phyloP scores from a whole-genome alignment of 768 basidiomycete genomes.

The Lenzites betulinus region DNA sequence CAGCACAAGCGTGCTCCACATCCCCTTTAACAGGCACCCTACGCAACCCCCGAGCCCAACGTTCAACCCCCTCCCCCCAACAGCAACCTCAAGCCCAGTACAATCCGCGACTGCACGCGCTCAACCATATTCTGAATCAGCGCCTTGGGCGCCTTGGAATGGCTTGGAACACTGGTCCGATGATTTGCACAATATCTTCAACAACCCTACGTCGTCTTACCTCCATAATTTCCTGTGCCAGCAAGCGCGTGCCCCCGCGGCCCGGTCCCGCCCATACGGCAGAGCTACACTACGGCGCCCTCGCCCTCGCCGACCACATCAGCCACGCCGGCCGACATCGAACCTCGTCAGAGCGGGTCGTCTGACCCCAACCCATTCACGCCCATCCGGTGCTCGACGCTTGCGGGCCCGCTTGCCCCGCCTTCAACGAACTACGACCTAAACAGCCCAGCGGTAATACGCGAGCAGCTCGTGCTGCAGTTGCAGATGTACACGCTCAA shows the following conservation, averaged over 20 bases:
- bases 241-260: slow-evolving; percentile 60
- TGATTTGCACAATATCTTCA: slow-evolving; percentile 58
- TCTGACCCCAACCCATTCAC: slow-evolving; percentile 80
- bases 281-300: slow-evolving; percentile 71
- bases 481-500: slow-evolving; percentile 78
- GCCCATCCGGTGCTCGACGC: slow-evolving; percentile 62
- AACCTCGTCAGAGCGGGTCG: slow-evolving; percentile 52
- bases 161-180: slow-evolving; percentile 45
- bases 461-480: slow-evolving; percentile 72
- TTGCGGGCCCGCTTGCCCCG: slow-evolving; percentile 37
- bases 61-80: slow-evolving; percentile 2
- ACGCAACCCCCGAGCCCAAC: slow-evolving; percentile 3
- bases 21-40: slow-evolving; percentile 2
- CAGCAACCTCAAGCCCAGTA: slow-evolving; percentile 12
- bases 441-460: slow-evolving; percentile 51
- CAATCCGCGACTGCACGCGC: slow-evolving; percentile 16
- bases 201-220: slow-evolving; percentile 61
- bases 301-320: slow-evolving; percentile 70
- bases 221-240: slow-evolving; percentile 58
- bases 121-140: slow-evolving; percentile 17
- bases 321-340: slow-evolving; percentile 44
- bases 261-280: slow-evolving; percentile 79
- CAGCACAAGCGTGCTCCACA: slow-evolving; percentile 24
- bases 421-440: slow-evolving; percentile 40
- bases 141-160: slow-evolving; percentile 25